Conservation (phyloP, 192 early-diverging fungal species). For the Kickxella alabastrina region DNA sequence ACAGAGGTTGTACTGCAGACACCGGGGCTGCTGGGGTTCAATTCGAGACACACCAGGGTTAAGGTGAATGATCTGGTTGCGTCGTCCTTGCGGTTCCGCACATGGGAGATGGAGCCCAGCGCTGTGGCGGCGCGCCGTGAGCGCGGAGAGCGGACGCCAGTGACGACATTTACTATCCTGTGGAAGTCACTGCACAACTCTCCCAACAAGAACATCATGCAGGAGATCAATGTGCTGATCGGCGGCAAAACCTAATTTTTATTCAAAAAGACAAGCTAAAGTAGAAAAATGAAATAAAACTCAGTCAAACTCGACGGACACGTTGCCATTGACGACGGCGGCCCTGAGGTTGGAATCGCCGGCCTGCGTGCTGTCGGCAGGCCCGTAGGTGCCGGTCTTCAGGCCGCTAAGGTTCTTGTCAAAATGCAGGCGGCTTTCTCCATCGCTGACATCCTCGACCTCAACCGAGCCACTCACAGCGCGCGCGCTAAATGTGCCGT, state of each 20-base stretch:
- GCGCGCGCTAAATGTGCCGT: conserved; percentile 34
- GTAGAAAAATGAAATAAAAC: background rate
- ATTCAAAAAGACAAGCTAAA: conserved; percentile 2
- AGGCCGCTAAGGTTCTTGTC: conserved; percentile 33
- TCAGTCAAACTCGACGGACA: conserved; percentile 40
- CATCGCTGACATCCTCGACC: conserved; percentile 47
- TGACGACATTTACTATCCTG: conserved; percentile 38
- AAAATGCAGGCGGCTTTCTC: conserved; percentile 49
- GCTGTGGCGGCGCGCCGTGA: conserved; percentile 6
- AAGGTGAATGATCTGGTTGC: conserved; percentile 25
- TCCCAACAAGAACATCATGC: conserved; percentile 21
- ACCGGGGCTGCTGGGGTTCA: conserved; percentile 37
- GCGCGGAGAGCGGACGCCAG: conserved; percentile 10
- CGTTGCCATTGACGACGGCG: conserved; percentile 28
- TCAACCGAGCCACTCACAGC: conserved; percentile 28
- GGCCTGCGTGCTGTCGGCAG: conserved; percentile 16
- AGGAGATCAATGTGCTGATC: conserved; percentile 38
- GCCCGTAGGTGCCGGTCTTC: conserved; percentile 45
- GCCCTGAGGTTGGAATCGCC: conserved; percentile 32
- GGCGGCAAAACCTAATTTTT: background rate
- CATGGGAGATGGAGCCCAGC: conserved; percentile 33
- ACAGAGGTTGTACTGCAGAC: conserved; percentile 38
- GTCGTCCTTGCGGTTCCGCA: conserved; percentile 20
- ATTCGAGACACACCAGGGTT: conserved; percentile 16
- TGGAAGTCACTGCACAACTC: conserved; percentile 33